A percentile compares a stretch with the other conserved stretches of the same genome.
phyloP scores from a whole-genome alignment of 2,329 filamentous ascomycete species.

The Nakataea oryzae region DNA sequence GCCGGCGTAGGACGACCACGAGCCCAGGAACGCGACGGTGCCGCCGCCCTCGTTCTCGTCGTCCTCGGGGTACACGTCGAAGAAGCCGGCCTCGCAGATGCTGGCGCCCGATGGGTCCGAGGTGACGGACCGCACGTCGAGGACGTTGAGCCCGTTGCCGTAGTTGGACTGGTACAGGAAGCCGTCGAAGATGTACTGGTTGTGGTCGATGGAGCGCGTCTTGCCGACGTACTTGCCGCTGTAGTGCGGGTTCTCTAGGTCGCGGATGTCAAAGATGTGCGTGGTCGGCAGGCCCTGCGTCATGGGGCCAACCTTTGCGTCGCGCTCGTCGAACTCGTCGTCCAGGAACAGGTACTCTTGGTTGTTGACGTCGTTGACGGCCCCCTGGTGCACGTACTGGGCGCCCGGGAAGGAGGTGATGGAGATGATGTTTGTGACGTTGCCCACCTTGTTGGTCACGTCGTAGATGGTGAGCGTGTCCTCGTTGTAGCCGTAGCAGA shows the following conservation, averaged over 20 bases:
- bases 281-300: constrained; percentile 30
- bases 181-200: constrained; percentile 30
- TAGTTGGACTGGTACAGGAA: constrained; percentile 35
- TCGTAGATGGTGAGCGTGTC: constrained; percentile 32
- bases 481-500: constrained; percentile 48
- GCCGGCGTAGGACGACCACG: constrained; percentile 33
- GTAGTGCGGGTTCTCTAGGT: constrained; percentile 28
- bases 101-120: constrained; percentile 23
- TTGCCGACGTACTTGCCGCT: constrained; percentile 23
- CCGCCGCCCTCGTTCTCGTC: constrained; percentile 24
- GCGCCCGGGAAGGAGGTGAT: constrained; percentile 43
- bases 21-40: constrained; percentile 24
- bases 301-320: constrained; percentile 7
- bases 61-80: constrained; percentile 37
- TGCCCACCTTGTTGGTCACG: background rate
- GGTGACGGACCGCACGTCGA: constrained; percentile 19
- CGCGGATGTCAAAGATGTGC: constrained; percentile 36
- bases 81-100: constrained; percentile 32
- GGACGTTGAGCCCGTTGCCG: constrained; percentile 26
- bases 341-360: constrained; percentile 36
- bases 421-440: constrained; percentile 31
- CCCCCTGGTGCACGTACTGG: constrained; percentile 47
- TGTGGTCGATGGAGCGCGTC: constrained; percentile 29
- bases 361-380: constrained; percentile 32
- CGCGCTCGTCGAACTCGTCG: constrained; percentile 39